Base-by-base conservation (phyloP, 2,329 filamentous ascomycete species). In the Daldinia sp. region DNA sequence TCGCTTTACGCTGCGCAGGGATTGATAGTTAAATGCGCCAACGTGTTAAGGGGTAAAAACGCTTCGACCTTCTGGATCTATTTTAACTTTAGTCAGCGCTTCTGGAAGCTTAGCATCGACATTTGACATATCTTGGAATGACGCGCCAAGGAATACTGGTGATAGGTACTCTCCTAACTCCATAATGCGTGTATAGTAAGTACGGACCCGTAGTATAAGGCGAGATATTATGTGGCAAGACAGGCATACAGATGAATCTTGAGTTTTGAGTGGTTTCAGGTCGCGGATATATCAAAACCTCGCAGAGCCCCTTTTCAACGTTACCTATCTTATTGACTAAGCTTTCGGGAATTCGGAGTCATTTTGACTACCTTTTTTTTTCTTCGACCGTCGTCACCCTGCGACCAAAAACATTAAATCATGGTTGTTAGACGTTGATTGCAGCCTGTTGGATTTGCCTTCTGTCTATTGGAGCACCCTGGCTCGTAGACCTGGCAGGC, bases 351-450 rank as follows among this genome's bases (percentile, higher is more conserved):
- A 37, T 21, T 10, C 8, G 9, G 19, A 23, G 35, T 45, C 51
- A n/a, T n/a, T n/a, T n/a, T n/a, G n/a, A n/a, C n/a, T n/a, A n/a
- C n/a, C n/a, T n/a, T n/a, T n/a, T n/a, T n/a, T n/a, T n/a, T n/a
- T 27, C 41, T 37, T 51, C 21, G 23, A 23, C 29, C 34, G 8
- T 58, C 34, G 39, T 45, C 50, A 48, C 49, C 35, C 54, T 54
- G 52, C 51, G 32, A 35, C 43, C 50, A 51, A 39, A 50, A 63
- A 58, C 53, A 53, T 58, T 64, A 51, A 62, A 56, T 67, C 56
- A 53, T 25, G 48, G 58, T 37, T 55, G 51, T 58, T 45, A 52
- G 23, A 63, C 25, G 53, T 61, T 59, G 51, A 56, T 55, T 62
- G 54, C 21, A 50, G 52, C 55, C 17, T 19, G 48, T 54, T 60